Percentiles rank a stretch among this genome's conserved stretches.
These are phyloP conservation scores for Xylariaceae sp. DNA, from an alignment of 2,329 filamentous ascomycete species.

Conservation along the genomic window DNA sequence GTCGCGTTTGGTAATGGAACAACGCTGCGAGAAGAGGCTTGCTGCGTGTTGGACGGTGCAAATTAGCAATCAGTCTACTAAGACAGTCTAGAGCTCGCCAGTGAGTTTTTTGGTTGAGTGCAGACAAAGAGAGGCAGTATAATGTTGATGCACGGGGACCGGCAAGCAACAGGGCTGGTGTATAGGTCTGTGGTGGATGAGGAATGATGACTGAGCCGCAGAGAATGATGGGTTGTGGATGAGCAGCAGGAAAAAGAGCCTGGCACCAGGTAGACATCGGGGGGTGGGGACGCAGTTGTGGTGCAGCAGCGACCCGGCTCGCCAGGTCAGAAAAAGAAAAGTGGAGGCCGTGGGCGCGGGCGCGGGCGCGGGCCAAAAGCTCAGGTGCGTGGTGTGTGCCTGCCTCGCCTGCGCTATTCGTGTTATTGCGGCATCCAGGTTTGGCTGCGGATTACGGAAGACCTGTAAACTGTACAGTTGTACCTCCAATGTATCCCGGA, in stretches of 20 bases:
- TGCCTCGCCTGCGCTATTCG: too few relatives aligned
- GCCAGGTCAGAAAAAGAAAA: background rate
- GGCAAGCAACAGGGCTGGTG: slow-evolving; percentile 21
- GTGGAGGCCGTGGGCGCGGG: background rate
- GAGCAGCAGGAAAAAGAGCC: slow-evolving; percentile 30
- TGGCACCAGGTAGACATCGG: slow-evolving; percentile 24
- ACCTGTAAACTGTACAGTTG: too few relatives aligned
- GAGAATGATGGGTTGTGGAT: slow-evolving; percentile 30
- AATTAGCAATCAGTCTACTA: background rate
- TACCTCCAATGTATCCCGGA: too few relatives aligned
- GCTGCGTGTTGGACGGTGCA: slow-evolving; percentile 1
- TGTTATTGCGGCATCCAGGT: too few relatives aligned
- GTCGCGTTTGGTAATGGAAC: slow-evolving; percentile 3
- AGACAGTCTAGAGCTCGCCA: background rate
- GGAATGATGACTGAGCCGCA: slow-evolving; percentile 31
- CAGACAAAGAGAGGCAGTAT: slow-evolving; percentile 1
- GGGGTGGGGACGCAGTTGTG: background rate
- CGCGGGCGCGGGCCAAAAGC: too few relatives aligned
- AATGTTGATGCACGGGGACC: slow-evolving; percentile 6
- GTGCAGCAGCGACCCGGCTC: too few relatives aligned
- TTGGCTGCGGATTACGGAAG: too few relatives aligned
- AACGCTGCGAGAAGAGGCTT: slow-evolving; percentile 5
- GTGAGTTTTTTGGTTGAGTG: slow-evolving; percentile 3
- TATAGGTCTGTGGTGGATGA: slow-evolving; percentile 14
- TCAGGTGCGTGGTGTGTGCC: too few relatives aligned